Percentiles rank a stretch among this genome's conserved stretches.
These are phyloP conservation scores for Aspergillus calidoustus DNA, from an alignment of 2,329 filamentous ascomycete species.

Conservation along the genomic window DNA sequence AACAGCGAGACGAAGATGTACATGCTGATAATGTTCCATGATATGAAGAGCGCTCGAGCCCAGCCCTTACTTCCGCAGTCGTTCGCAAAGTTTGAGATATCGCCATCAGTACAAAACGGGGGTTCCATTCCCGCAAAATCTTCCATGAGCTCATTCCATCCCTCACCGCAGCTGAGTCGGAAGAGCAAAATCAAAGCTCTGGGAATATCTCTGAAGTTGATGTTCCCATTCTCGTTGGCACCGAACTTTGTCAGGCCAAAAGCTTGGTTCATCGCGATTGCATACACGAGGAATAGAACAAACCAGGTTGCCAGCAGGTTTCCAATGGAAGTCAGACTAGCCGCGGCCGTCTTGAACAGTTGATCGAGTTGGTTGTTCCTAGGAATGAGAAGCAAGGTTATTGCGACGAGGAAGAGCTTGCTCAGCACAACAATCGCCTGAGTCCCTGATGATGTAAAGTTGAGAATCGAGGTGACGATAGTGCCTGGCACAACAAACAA, in stretches of 20 bases:
- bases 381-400: constrained; percentile 88
- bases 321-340: constrained; percentile 85
- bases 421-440: constrained; percentile 78
- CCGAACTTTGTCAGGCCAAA: constrained; percentile 94
- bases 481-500: constrained; percentile 78
- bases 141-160: constrained; percentile 97
- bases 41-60: constrained; percentile 87
- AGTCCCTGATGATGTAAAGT: constrained; percentile 62
- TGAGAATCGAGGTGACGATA: constrained; percentile 78
- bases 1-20: constrained; percentile 99
- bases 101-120: constrained; percentile 72
- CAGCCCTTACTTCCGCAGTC: constrained; percentile 92
- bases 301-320: constrained; percentile 97
- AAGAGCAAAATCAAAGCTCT: constrained; percentile 94
- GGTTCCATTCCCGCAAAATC: constrained; percentile 82
- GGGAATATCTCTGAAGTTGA: constrained; percentile 92
- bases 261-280: constrained; percentile 93
- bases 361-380: constrained; percentile 97
- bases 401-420: constrained; percentile 90
- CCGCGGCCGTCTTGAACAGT: constrained; percentile 97
- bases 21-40: constrained; percentile 99
- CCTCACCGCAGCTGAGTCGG: constrained; percentile 89
- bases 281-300: constrained; percentile 93
- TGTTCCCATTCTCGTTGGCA: constrained; percentile 69
- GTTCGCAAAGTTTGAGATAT: constrained; percentile 75